Evolutionary conservation across 2,329 filamentous ascomycete species (phyloP), one percentile per base, ranked within the genome.

Genomic region (Geosmithia morbida): DNA sequence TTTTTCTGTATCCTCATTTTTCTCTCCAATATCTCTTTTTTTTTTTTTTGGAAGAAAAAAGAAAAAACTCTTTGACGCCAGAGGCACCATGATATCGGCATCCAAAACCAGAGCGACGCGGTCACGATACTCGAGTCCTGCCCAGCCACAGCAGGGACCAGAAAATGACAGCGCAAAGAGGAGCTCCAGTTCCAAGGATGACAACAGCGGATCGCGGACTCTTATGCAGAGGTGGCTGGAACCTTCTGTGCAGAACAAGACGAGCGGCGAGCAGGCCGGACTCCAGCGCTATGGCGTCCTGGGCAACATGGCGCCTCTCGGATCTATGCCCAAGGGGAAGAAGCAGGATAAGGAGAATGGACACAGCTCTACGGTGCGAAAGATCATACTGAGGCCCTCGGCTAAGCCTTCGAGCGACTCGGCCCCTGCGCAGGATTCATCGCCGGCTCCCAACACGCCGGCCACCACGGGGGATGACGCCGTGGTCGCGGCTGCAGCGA

Each of bases 301-400:
- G 49, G 82, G 86, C 63, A 82, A 82, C 56, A 94, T 94, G 88
- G 81, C 81, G 47, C 82, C 88, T 22, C 67, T 95, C 48, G 88
- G 88, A 41, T 74, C 80, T 48, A 71, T 81, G 54, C 88, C 88
- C 13, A 78, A 76, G 64, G 61, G 52, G 10, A 56, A 51, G 45
- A 55, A 62, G 50, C 54, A 57, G 47, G 29, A 30, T 11, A 30
- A 30, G 29, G 29, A 30, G 29, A 30, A 30, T 30, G 29, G 29
- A 7, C 29, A 30, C 11, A 11, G 29, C 18, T 7, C 7, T 16
- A 43, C 43, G 45, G 61, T 66, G 37, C 64, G 66, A 50, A 72
- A 64, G 55, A 71, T 74, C 46, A 67, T 73, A 37, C 54, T 73
- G 48, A 70, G 69, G 56, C 61, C 62, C 26, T 66, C 65, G 46